phyloP scores from a whole-genome alignment of 2,329 filamentous ascomycete genomes.

The Monascus ruber region DNA sequence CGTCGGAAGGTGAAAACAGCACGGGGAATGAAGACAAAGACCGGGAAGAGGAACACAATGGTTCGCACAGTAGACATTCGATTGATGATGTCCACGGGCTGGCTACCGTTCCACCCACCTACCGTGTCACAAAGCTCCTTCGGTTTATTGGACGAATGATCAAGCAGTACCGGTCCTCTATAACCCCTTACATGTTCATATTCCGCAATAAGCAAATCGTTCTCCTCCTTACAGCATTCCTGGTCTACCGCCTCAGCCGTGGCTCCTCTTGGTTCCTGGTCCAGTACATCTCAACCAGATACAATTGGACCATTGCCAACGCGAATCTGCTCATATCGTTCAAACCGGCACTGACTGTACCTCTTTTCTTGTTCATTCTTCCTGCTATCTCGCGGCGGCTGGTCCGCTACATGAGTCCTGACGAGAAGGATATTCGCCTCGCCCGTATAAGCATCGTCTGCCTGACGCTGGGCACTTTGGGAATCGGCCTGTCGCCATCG shows the following conservation, averaged over 20 bases:
- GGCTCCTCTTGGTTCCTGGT: constrained; percentile 37
- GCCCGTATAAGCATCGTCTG: constrained; percentile 35
- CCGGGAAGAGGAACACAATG: constrained; percentile 5
- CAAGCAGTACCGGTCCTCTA: constrained; percentile 15
- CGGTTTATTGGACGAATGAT: constrained; percentile 5
- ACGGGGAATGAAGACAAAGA: constrained; percentile 10
- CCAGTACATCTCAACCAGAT: constrained; percentile 43
- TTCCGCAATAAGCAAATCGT: constrained; percentile 30
- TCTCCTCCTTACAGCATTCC: constrained; percentile 35
- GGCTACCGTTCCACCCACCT: neutral
- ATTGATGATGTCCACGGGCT: constrained; percentile 6
- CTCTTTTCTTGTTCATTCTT: constrained; percentile 36
- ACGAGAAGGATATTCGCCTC: constrained; percentile 36
- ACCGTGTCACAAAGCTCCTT: constrained; percentile 3
- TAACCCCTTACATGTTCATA: constrained; percentile 28
- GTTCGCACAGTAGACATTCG: constrained; percentile 1
- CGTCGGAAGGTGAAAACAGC: constrained; percentile 6
- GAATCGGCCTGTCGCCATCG: constrained; percentile 36
- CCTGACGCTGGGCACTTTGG: constrained; percentile 33
- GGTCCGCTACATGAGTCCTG: constrained; percentile 23
- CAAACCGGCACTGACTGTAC: constrained; percentile 37
- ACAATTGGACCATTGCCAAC: constrained; percentile 36
- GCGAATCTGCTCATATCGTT: constrained; percentile 35
- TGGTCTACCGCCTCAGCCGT: constrained; percentile 38
- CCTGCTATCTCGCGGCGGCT: constrained; percentile 31